Evolutionary conservation across 192 early-diverging fungal genomes (phyloP), one percentile per base, ranked within the genome.

Genomic region (Backusella macrospora): DNA sequence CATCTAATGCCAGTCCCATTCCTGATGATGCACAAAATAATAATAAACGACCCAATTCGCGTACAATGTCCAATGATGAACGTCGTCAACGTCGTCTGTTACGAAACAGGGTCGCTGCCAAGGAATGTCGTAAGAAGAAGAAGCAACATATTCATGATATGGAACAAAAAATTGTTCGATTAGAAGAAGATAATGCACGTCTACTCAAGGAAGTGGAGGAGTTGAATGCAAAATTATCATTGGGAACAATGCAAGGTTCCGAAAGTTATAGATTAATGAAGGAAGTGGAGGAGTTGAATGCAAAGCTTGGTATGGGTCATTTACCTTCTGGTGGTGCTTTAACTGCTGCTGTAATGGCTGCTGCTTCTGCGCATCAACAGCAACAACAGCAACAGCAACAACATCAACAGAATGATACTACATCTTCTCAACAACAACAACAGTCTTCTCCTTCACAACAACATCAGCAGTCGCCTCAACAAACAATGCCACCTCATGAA

Each of bases 51-150:
- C 62, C 63, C 44, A 14, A 34, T 62, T 16, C 75, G 43, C 77
- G 84, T 6, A 77, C 84, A 65, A 79, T 85, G 70, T 89, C 91
- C 1, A 84, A 88, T 16, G 92, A 93, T 18, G 92, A 95, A 75
- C 86, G 91, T 45, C 86, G 92, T 70, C 89, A 91, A 62, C 88
- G 93, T 29, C 84, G 93, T 7, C 75, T 95, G 75, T 81, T 89
- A 72, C 87, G 91, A 68, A 95, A 95, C 81, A 81, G 93, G 7
- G 81, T 93, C 18, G 93, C 93, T 0, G 93, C 93, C 66, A 93
- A 93, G 79, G 93, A 93, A 75, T 95, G 92, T 64, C 88, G 93
- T 7, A 91, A 91, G 69, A 95, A 95, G 77, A 93, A 93, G 78
- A 95, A 95, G 76, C 86, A 83, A n/a, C 92, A 89, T 71, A 89